phyloP scores from a whole-genome alignment of 140 eudicot species.

The Senecio squalidus region DNA sequence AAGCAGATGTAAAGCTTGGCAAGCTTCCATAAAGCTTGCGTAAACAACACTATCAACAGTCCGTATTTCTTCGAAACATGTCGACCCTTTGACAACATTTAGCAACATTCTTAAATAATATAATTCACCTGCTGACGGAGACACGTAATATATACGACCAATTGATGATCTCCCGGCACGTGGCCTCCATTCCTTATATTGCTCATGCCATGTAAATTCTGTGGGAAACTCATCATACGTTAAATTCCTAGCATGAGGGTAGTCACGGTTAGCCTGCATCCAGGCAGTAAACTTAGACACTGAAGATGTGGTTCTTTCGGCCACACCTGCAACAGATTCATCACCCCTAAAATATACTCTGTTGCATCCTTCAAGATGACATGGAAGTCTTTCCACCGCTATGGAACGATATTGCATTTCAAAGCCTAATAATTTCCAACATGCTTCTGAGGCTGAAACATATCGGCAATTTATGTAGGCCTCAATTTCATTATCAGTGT shows the following conservation, averaged over 20 bases:
- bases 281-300: neutral
- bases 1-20: neutral
- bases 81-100: neutral
- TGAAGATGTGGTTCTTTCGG: neutral
- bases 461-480: neutral
- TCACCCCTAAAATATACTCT: neutral
- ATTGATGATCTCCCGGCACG: neutral
- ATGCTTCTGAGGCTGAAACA: neutral
- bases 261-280: neutral
- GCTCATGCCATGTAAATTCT: neutral
- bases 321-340: neutral
- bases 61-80: neutral
- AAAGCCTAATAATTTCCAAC: neutral
- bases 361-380: neutral
- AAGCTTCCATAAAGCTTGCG: neutral
- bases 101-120: slow-evolving; percentile 9
- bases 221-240: neutral
- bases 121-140: slow-evolving; percentile 1
- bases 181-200: neutral
- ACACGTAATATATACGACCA: neutral
- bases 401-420: neutral
- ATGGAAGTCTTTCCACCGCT: neutral
- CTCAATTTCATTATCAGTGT: neutral
- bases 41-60: neutral
- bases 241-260: neutral